Evolutionary conservation across 805 yeast species (phyloP).

Genomic region (Starmerella gropengiesseri): DNA sequence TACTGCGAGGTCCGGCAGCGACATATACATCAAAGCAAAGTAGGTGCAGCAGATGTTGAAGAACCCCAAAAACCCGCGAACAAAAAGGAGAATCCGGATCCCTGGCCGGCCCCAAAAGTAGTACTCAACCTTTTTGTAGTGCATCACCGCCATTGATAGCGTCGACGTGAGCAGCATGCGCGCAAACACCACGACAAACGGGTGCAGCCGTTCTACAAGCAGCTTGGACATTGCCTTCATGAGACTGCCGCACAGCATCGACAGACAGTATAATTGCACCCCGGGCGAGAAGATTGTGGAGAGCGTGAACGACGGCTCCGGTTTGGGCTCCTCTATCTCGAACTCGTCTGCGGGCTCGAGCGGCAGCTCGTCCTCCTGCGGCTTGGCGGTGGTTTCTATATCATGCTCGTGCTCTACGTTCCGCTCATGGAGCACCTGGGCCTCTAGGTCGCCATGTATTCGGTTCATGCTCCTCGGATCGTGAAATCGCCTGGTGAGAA

Average conservation of each 20-base stretch:
- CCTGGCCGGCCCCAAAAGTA: slow-evolving; percentile 62
- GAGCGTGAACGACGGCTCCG: neutral
- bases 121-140: slow-evolving; percentile 40
- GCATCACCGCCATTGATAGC: slow-evolving; percentile 49
- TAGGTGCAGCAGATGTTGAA: slow-evolving; percentile 73
- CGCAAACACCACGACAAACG: slow-evolving; percentile 43
- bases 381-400: too few relatives aligned
- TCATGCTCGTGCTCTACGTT: too few relatives aligned
- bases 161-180: slow-evolving; percentile 65
- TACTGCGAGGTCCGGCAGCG: slow-evolving; percentile 71
- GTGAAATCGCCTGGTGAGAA: neutral
- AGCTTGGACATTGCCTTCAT: slow-evolving; percentile 23
- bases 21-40: slow-evolving; percentile 58
- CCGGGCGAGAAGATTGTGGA: slow-evolving; percentile 12
- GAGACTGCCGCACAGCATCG: slow-evolving; percentile 19
- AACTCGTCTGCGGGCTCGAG: slow-evolving; percentile 1
- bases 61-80: slow-evolving; percentile 66
- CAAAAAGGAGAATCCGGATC: slow-evolving; percentile 41
- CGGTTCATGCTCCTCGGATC: neutral
- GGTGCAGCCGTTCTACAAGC: slow-evolving; percentile 14
- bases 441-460: neutral
- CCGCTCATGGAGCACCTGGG: too few relatives aligned
- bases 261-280: slow-evolving; percentile 18
- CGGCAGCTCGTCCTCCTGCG: neutral
- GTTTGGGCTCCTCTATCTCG: slow-evolving; percentile 7